Base-by-base conservation (phyloP, 176 grass and related monocot species). In the Puya raimondii region DNA sequence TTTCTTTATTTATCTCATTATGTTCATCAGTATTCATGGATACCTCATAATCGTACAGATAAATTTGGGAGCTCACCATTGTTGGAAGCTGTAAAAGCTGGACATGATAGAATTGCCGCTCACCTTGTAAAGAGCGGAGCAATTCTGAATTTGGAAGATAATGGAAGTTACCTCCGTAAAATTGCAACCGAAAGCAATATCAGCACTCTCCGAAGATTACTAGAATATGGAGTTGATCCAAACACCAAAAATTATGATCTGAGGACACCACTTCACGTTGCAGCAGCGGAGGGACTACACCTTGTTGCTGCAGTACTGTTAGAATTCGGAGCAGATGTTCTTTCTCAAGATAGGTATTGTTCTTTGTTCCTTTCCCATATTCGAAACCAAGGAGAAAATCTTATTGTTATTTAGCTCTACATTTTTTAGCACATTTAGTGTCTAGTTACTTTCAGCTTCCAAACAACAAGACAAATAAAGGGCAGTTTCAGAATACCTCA, bases 201-300 rank as follows among this genome's bases (percentile, higher is more conserved):
- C 64, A 81, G 85, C 23, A 79, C 89, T 59, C 64, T 96, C 17
- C 70, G 57, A 48, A 22, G 84, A 66, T 79, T 96, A 17, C 79
- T 96, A 49, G 80, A 70, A 63, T 90, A 82, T 16, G 93, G 93
- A 26, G 22, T 87, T 47, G 81, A 89, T 64, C 86, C 88, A 58
- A 96, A 96, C 76, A 85, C 86, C 74, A 92, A 76, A 74, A 96
- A 89, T 72, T 96, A 92, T 49, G 84, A 89, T 18, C 68, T 65
- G 25, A 92, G 92, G 23, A 92, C 92, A 50, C 86, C 92, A 47
- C 84, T 96, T 64, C 88, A 96, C 51, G 49, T 77, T 11, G 88
- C 92, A 8, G 83, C 86, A 50, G 82, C 86, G 11, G 83, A 92
- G 67, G 92, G 92, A 22, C 71, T 96, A 72, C 83, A 85, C 65